phyloP scores from a whole-genome alignment of 345 rosid genomes.

The Populus pruinosa region DNA sequence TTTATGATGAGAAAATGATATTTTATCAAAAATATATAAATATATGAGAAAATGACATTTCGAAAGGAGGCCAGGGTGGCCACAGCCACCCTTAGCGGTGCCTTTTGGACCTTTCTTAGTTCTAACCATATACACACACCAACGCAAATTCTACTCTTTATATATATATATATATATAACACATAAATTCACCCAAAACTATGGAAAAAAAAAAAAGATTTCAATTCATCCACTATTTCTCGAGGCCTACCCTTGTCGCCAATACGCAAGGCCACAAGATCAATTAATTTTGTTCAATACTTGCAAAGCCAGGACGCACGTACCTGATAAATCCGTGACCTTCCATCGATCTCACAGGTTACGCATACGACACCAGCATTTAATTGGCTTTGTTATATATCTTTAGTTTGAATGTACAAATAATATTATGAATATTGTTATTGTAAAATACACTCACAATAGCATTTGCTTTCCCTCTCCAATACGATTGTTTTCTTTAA shows the following conservation, averaged over 20 bases:
- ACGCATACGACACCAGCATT: too few species aligned
- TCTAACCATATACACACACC: constrained; percentile 1
- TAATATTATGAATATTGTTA: too few species aligned
- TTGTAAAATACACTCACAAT: too few species aligned
- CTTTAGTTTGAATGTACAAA: too few species aligned
- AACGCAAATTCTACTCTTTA: background rate
- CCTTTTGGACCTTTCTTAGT: constrained; percentile 46
- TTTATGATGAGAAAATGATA: constrained; percentile 47
- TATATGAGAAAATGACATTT: constrained; percentile 40
- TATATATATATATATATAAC: background rate
- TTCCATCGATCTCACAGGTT: too few species aligned
- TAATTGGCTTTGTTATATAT: too few species aligned
- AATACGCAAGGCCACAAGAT: background rate
- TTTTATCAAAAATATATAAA: constrained; percentile 10
- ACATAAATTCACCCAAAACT: background rate
- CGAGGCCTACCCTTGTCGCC: background rate
- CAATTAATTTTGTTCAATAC: background rate
- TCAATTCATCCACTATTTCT: too few species aligned
- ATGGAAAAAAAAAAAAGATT: too few species aligned
- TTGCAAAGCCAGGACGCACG: background rate
- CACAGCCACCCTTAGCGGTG: constrained; percentile 44
- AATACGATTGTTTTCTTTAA: too few species aligned
- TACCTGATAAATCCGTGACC: background rate
- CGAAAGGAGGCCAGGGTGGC: constrained; percentile 43
- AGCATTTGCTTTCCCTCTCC: too few species aligned